Conservation (phyloP, 2,329 filamentous ascomycete species). For the Trichoderma pleuroti region DNA sequence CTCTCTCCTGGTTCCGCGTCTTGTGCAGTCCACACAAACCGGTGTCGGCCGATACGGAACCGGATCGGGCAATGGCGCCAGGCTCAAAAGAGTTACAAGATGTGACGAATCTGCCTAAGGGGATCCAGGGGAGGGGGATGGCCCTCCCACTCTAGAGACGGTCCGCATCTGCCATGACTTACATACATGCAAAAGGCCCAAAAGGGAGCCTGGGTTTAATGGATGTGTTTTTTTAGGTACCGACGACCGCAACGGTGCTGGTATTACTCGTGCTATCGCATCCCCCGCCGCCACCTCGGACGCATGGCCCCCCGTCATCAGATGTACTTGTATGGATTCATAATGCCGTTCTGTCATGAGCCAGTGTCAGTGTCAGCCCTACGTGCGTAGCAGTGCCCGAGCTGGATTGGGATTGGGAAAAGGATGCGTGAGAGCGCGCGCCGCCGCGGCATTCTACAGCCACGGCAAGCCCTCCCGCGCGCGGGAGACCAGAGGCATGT, state of each 20-base stretch:
- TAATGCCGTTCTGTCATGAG: conserved; percentile 76
- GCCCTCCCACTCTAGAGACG: not conserved
- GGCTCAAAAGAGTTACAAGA: conserved; percentile 19
- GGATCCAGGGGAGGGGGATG: conserved; percentile 4
- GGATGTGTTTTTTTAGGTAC: not conserved
- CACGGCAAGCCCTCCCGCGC: not conserved
- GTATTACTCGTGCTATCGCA: not conserved
- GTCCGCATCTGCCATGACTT: conserved; percentile 17
- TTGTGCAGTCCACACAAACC: not conserved
- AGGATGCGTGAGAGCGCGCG: not conserved
- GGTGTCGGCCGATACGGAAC: conserved; percentile 13
- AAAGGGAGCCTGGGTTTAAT: not conserved
- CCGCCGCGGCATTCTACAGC: not conserved
- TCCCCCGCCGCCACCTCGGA: conserved; percentile 8
- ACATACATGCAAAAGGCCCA: conserved; percentile 17
- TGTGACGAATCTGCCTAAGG: conserved; percentile 16
- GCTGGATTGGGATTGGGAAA: not conserved
- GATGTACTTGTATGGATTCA: conserved; percentile 99
- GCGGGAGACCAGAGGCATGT: not conserved
- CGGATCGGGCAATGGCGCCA: conserved; percentile 5
- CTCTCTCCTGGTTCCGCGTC: not conserved
- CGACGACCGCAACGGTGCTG: not conserved
- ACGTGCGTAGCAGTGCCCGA: not conserved
- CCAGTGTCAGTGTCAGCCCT: conserved; percentile 29
- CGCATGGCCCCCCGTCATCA: conserved; percentile 29